These are phyloP conservation scores for Mucor sp. DNA, from an alignment of 371 early-diverging fungal genomes.

Conservation along the genomic window DNA sequence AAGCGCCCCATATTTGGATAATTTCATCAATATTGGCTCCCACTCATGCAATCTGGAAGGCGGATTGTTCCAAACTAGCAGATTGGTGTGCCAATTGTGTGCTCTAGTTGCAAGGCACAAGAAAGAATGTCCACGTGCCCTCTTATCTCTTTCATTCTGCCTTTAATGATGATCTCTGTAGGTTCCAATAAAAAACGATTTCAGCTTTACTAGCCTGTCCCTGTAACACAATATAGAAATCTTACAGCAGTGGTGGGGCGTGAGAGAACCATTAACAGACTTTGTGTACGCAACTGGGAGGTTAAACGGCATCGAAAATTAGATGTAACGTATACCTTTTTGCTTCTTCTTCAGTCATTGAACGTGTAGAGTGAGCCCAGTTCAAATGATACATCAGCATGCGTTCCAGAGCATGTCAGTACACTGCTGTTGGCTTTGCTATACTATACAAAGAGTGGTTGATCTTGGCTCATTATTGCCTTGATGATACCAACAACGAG, in stretches of 20 bases:
- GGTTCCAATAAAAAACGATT: neutral
- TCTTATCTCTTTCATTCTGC: neutral
- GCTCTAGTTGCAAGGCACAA: neutral
- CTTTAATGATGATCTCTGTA: neutral
- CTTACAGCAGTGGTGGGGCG: neutral
- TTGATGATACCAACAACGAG: neutral
- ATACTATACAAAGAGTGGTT: neutral
- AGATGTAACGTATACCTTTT: neutral
- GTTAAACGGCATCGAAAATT: conserved; percentile 2
- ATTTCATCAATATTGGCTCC: conserved; percentile 19
- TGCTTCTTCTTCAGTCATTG: too few species aligned
- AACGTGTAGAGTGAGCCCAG: neutral
- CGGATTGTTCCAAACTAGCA: conserved; percentile 14
- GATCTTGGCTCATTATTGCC: neutral
- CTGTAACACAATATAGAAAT: neutral
- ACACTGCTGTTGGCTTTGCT: neutral
- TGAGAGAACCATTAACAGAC: neutral
- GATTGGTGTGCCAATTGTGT: conserved; percentile 26
- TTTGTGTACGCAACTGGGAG: neutral
- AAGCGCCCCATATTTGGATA: conserved; percentile 35
- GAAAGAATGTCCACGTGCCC: neutral
- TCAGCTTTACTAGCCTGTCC: neutral
- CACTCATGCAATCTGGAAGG: conserved; percentile 14
- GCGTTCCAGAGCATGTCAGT: neutral
- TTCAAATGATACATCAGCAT: neutral